Percentiles rank a stretch among this genome's conserved stretches.
Evolutionary conservation across 2,329 filamentous ascomycete species (phyloP).

Genomic region (Colletotrichum magnum): DNA sequence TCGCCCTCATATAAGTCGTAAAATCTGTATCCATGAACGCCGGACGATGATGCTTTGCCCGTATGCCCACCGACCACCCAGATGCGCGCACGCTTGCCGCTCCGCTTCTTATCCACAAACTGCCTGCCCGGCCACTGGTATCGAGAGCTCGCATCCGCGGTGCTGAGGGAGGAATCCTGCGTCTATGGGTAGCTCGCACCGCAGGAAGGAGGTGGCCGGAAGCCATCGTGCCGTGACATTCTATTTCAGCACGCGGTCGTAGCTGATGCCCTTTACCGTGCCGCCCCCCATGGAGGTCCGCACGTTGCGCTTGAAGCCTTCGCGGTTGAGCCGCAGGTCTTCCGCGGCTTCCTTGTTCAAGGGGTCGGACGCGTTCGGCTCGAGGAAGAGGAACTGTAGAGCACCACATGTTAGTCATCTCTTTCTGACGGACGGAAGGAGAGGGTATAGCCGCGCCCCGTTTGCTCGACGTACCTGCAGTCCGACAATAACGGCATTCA

Average conservation of each 20-base stretch:
- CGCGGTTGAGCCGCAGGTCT: conserved; percentile 87
- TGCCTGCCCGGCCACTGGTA: conserved; percentile 12
- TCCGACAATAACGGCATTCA: conserved; percentile 97
- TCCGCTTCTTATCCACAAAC: conserved; percentile 6
- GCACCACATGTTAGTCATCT: conserved; percentile 43
- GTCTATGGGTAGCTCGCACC: not conserved
- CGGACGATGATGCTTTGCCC: conserved; percentile 37
- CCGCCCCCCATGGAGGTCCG: conserved; percentile 87
- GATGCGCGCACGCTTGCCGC: conserved; percentile 24
- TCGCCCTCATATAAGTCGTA: conserved; percentile 27
- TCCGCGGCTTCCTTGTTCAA: conserved; percentile 98
- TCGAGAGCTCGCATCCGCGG: not conserved
- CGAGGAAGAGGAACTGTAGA: conserved; percentile 90
- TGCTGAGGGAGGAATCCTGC: not conserved
- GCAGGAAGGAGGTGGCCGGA: not conserved
- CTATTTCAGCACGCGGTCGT: conserved; percentile 84
- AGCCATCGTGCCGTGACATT: not conserved
- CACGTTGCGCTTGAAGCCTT: conserved; percentile 93
- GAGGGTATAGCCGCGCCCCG: no score
- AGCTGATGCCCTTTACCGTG: conserved; percentile 77
- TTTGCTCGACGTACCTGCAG: conserved; percentile 74
- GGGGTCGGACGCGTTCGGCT: conserved; percentile 97
- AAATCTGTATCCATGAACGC: conserved; percentile 35
- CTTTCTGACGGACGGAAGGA: not conserved
- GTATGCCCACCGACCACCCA: conserved; percentile 31